Evolutionary conservation across 768 basidiomycete species (phyloP).

Genomic region (Collybiopsis luxurians): DNA sequence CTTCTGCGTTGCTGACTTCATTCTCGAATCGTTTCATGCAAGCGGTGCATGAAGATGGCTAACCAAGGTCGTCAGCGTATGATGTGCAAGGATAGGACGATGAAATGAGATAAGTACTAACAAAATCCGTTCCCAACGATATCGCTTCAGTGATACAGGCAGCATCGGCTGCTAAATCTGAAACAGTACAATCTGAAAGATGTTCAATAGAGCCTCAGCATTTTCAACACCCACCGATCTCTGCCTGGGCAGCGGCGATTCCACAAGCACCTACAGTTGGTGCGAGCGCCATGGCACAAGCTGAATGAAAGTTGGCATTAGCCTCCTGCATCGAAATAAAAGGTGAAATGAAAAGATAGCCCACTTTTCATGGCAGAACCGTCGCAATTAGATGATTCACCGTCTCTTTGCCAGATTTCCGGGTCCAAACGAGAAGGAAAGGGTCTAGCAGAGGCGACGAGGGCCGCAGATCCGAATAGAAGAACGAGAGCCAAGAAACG

Average conservation of each 20-base stretch:
- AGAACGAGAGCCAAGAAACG: not conserved
- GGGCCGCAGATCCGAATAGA: not conserved
- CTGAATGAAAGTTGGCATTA: not conserved
- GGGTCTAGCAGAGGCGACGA: not conserved
- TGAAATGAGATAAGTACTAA: not conserved
- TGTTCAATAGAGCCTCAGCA: not conserved
- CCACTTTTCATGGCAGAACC: not conserved
- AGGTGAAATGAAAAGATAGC: not conserved
- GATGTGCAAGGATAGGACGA: too few relatives aligned
- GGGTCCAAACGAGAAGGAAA: not conserved
- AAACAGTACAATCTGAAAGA: not conserved
- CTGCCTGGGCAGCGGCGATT: not conserved
- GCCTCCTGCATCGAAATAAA: not conserved
- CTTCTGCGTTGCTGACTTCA: not conserved
- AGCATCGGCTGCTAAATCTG: not conserved
- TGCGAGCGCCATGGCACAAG: not conserved
- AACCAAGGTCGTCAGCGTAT: not conserved
- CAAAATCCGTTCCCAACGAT: not conserved
- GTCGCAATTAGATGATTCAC: not conserved
- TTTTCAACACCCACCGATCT: not conserved
- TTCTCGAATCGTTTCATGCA: not conserved
- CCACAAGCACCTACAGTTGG: constrained; percentile 2
- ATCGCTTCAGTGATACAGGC: constrained; percentile 2
- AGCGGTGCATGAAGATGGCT: not conserved
- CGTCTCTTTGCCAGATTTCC: not conserved